These are phyloP conservation scores for Geotrichum klebahnii DNA, from an alignment of 1,139 yeast genomes.

Conservation along the genomic window DNA sequence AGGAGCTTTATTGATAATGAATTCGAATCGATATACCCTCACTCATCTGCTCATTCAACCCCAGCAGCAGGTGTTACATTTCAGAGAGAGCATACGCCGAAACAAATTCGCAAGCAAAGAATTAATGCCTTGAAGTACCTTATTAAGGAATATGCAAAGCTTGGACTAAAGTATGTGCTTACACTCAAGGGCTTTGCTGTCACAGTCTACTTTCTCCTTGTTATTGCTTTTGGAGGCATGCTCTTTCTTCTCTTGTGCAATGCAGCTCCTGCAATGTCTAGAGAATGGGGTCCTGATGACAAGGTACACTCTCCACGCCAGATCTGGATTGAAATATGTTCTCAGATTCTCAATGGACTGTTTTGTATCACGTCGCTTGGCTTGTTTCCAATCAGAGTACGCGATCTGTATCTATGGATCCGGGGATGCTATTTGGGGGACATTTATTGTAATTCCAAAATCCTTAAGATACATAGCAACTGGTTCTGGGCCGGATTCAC, in stretches of 20 bases:
- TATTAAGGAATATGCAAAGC: conserved; percentile 11
- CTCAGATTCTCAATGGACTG: conserved; percentile 28
- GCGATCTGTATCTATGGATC: conserved; percentile 25
- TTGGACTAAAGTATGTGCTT: conserved; percentile 12
- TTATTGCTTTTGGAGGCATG: conserved; percentile 31
- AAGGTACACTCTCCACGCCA: conserved; percentile 26
- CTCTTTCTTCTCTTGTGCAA: conserved; percentile 26
- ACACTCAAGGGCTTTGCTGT: conserved; percentile 27
- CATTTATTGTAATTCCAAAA: conserved; percentile 10
- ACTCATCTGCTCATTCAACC: conserved; percentile 10
- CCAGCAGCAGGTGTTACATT: conserved; percentile 22
- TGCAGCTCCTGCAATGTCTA: conserved; percentile 30
- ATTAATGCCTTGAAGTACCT: conserved; percentile 9
- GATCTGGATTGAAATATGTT: conserved; percentile 30
- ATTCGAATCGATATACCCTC: not conserved
- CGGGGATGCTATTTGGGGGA: conserved; percentile 22
- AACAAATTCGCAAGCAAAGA: conserved; percentile 16
- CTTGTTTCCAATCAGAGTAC: conserved; percentile 25
- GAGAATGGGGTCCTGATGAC: conserved; percentile 26
- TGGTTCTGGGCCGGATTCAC: conserved; percentile 26
- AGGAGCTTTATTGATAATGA: conserved; percentile 1
- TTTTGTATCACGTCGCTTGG: conserved; percentile 29
- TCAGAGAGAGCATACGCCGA: conserved; percentile 20
- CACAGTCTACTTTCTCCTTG: conserved; percentile 25
- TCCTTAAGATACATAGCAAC: conserved; percentile 19